Conservation (phyloP, 1,284 basidiomycete genomes). For the Melampsora medusae region DNA sequence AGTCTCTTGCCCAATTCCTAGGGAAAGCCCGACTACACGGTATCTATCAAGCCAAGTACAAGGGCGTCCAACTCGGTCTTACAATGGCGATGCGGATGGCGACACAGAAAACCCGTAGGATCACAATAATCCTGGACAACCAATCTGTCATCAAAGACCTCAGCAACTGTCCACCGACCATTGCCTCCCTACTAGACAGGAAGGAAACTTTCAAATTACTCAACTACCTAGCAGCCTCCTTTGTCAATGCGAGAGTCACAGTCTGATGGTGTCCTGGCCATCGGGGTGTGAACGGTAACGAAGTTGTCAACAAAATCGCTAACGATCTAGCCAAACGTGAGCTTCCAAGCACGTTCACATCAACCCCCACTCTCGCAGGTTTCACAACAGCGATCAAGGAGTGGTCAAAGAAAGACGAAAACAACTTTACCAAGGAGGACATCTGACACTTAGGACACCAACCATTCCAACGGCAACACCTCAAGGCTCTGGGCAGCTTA, state of each 20-base stretch:
- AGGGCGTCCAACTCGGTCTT: background rate
- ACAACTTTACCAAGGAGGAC: accelerated
- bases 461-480: background rate
- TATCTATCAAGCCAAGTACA: background rate
- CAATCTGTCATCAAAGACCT: no score
- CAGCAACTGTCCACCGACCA: background rate
- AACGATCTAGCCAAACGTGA: background rate
- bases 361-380: background rate
- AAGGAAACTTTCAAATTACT: background rate
- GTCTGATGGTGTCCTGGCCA: constrained; percentile 10
- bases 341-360: background rate
- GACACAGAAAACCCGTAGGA: background rate
- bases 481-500: no score
- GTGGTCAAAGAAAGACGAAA: background rate
- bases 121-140: background rate
- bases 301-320: constrained; percentile 5
- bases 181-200: background rate
- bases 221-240: background rate
- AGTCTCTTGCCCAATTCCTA: background rate
- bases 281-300: background rate
- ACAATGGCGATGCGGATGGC: background rate
- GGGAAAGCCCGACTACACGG: background rate
- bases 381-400: background rate
- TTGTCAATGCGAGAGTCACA: background rate
- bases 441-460: background rate